Base-by-base conservation (phyloP, 352 stramenopile genomes). In the Globisporangium nagaii region DNA sequence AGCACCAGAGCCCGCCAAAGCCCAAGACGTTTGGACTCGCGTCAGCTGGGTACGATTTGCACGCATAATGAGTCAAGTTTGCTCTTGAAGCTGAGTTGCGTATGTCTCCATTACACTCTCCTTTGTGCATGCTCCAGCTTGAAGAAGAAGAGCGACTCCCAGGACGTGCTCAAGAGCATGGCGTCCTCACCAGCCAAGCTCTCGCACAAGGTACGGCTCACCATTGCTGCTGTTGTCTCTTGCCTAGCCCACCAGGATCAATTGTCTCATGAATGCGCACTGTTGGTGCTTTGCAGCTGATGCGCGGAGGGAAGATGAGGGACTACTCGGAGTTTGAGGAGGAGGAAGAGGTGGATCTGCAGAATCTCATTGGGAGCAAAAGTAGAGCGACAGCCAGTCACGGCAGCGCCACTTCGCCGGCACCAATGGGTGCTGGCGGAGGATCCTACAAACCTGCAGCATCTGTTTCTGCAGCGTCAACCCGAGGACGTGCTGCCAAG, bases 321-420 rank as follows among this genome's bases (percentile, higher is more conserved):
- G 83, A 90, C 45, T 86, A 87, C 59, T 90, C 74, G 4, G 78
- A 90, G 60, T 90, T 90, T 48, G 76, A 93, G 42, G 79, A 90
- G 39, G 82, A 92, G 44, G 79, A 90, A 17, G 76, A 86, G 28
- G 69, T 89, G 27, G 69, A 93, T 66, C 50, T 89, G 42, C 71
- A 84, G 51, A 87, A 82, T n/a, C 70, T 91, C 52, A 87, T 89
- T n/a, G 76, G 78, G 12, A 77, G 39, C 37, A 48, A 52, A 15
- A 66, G 36, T 45, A 73, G 67, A 22, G 34, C 52, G 13, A 24
- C 36, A 34, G 47, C 20, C 17, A 65, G 47, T 31, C 22, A 51
- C 13, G 20, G 39, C 2, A 53, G 27, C 30, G 36, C 27, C 4
- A 27, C 51, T 50, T 52, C 60, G 25, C 3, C 43, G 56, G 22